Evolutionary conservation across 2,329 filamentous ascomycete genomes (phyloP).

Genomic region (Pochonia chlamydosporia): DNA sequence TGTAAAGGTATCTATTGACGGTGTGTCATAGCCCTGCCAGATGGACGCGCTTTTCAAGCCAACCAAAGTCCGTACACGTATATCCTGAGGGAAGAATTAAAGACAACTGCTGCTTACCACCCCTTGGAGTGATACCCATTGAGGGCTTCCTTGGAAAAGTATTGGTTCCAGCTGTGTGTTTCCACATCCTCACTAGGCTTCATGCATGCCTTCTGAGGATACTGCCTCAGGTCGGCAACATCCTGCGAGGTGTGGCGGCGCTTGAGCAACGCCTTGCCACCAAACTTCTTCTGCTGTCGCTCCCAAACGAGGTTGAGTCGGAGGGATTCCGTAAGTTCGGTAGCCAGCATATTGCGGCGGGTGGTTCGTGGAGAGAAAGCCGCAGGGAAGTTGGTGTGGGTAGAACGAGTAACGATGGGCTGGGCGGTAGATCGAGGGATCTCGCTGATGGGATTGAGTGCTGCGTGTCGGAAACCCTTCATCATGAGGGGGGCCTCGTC

Average conservation of each 20-base stretch:
- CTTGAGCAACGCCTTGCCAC: slow-evolving; percentile 82
- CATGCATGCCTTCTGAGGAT: slow-evolving; percentile 61
- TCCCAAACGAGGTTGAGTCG: slow-evolving; percentile 91
- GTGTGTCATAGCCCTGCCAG: no score
- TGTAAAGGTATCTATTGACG: no score
- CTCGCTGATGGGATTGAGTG: slow-evolving; percentile 52
- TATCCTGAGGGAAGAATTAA: no score
- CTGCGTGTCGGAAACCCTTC: slow-evolving; percentile 48
- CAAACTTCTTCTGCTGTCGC: slow-evolving; percentile 87
- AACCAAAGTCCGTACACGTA: no score
- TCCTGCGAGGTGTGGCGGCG: slow-evolving; percentile 87
- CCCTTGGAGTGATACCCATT: slow-evolving; percentile 39
- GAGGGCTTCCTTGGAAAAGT: slow-evolving; percentile 72
- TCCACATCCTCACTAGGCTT: slow-evolving; percentile 57
- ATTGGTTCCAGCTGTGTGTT: slow-evolving; percentile 76
- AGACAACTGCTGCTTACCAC: no score
- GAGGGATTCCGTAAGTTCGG: slow-evolving; percentile 88
- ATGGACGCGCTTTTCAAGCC: no score
- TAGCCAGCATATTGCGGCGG: slow-evolving; percentile 89
- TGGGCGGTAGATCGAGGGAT: slow-evolving; percentile 63
- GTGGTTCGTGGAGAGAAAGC: slow-evolving; percentile 89
- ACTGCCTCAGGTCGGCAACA: slow-evolving; percentile 80
- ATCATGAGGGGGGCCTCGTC: slow-evolving; percentile 60
- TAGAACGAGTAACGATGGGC: slow-evolving; percentile 70
- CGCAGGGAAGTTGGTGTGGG: slow-evolving; percentile 59